Evolutionary conservation across 257 asterid genomes (phyloP).

Genomic region (Penstemon barbatus): DNA sequence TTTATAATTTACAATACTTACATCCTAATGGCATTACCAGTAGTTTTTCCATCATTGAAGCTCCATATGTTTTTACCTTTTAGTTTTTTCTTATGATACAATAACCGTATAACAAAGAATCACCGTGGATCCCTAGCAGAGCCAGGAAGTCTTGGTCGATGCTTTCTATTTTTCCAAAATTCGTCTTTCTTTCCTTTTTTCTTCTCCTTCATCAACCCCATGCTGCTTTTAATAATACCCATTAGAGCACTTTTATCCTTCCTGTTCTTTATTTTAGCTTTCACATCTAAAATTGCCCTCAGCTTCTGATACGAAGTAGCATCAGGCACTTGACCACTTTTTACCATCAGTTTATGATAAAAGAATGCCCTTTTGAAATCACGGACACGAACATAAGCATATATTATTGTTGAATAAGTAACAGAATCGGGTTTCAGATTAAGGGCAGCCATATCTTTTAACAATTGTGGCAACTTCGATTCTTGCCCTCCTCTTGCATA

Average conservation of each 20-base stretch:
- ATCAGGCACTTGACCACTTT: conserved; percentile 80
- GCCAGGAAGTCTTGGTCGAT: conserved; percentile 39
- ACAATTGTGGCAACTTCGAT: conserved; percentile 75
- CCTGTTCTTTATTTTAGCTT: conserved; percentile 71
- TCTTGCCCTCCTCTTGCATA: conserved; percentile 91
- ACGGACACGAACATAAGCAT: conserved; percentile 83
- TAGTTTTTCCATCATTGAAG: no score
- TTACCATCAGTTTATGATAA: conserved; percentile 89
- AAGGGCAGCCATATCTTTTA: conserved; percentile 86
- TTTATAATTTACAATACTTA: no score
- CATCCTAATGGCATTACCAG: no score
- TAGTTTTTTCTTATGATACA: background rate
- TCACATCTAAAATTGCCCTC: conserved; percentile 71
- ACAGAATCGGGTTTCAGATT: conserved; percentile 79
- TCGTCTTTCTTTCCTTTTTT: conserved; percentile 80
- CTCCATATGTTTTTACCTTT: no score
- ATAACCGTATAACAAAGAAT: conserved; percentile 1
- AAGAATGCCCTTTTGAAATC: conserved; percentile 91
- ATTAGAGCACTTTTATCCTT: conserved; percentile 83
- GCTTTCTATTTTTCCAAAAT: conserved; percentile 76
- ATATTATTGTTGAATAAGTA: conserved; percentile 88
- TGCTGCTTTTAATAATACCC: conserved; percentile 78
- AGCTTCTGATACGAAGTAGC: conserved; percentile 73
- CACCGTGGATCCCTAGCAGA: conserved; percentile 33
- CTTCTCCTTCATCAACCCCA: conserved; percentile 70